Evolutionary conservation across 2,329 filamentous ascomycete species (phyloP), one percentile per base, ranked within the genome.

Genomic region (Fusarium piperis): DNA sequence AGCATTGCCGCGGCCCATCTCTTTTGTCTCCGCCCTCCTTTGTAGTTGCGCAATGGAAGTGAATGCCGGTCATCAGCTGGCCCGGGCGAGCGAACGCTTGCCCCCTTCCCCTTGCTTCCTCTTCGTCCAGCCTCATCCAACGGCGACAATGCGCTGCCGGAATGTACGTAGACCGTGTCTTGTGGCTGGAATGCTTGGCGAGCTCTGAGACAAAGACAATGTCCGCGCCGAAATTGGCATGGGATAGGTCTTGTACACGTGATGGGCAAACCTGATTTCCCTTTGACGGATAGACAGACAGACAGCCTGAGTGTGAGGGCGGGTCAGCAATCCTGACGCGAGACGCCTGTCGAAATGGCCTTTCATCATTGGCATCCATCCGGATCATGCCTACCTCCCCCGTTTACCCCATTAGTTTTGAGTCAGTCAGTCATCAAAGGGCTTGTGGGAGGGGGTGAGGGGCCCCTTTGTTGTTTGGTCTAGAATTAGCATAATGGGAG

Each of bases 181-280:
- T 65, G 64, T 53, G 60, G 67, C 71, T 80, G 80, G 80, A 81
- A 81, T 80, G 79, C 64, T 71, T 61, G 67, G 55, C 61, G 68
- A 58, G 57, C 69, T 67, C 75, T 80, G 79, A 81, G 80, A 82
- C 80, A 82, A 80, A 78, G 78, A 77, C 78, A 77, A 79, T 76
- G 68, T 68, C 65, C 65, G 64, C 69, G 59, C 74, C 67, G 72
- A 75, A 76, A 75, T 74, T 70, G 70, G 68, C 64, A 71, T 62
- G 70, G 46, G 57, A 56, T 35, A n/a, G 26, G 26, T 51, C 44
- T 51, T 51, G 44, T 52, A 68, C 76, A 78, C 74, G 77, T 79
- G 75, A 79, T 74, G 48, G 30, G n/a, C 38, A 72, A 67, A 36
- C 52, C 51, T 26, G 56, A 15, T 26, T 28, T 44, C 51, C 55